phyloP scores from a whole-genome alignment of 768 basidiomycete genomes.

The Tylopilus rubrobrunneus region DNA sequence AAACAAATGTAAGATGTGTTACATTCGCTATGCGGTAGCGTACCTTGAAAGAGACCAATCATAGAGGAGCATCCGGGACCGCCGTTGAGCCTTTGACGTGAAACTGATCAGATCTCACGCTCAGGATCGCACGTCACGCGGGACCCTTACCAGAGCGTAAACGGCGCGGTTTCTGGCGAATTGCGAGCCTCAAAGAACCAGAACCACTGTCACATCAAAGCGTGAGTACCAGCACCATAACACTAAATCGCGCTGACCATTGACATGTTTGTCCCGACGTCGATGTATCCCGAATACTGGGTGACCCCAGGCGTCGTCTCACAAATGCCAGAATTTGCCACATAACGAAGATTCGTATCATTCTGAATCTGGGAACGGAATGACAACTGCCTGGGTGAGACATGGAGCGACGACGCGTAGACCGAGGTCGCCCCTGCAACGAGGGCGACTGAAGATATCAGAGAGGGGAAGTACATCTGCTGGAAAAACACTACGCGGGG shows the following conservation, averaged over 20 bases:
- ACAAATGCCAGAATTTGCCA: conserved; percentile 58
- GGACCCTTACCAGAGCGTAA: no score
- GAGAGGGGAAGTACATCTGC: conserved; percentile 12
- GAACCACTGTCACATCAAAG: conserved; percentile 48
- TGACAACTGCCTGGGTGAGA: background rate
- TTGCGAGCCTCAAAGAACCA: conserved; percentile 70
- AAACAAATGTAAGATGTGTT: no score
- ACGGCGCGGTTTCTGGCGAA: conserved; percentile 47
- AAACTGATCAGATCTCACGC: no score
- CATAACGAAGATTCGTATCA: conserved; percentile 40
- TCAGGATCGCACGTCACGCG: no score
- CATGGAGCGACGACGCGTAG: background rate
- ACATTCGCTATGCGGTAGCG: no score
- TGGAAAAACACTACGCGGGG: background rate
- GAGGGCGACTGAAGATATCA: conserved; percentile 1
- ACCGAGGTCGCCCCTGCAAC: background rate
- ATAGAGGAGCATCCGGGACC: no score
- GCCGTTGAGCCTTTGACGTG: no score
- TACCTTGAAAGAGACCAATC: no score
- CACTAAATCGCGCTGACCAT: conserved; percentile 38
- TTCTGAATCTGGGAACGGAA: conserved; percentile 18
- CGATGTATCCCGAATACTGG: conserved; percentile 61
- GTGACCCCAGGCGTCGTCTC: conserved; percentile 60
- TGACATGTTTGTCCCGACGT: conserved; percentile 53
- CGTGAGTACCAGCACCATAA: background rate